Base-by-base conservation (phyloP, 2,329 filamentous ascomycete species). In the Plenodomus biglobosus region DNA sequence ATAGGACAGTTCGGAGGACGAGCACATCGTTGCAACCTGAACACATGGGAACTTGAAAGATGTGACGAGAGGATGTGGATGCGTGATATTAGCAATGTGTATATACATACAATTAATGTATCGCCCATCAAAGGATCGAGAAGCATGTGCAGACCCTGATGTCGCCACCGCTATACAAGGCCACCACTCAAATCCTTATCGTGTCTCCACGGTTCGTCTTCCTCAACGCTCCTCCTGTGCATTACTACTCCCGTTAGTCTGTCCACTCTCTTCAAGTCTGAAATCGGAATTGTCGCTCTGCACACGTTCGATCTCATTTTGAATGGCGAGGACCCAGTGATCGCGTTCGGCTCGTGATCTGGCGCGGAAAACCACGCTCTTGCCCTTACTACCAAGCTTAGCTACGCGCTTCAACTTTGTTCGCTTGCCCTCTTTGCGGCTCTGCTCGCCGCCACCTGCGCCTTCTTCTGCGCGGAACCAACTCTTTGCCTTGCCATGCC, bases 321-420 rank as follows among this genome's bases (percentile, higher is more conserved):
- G 80, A 48, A 87, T 82, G 30, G 78, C 83, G 64, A 86, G 69
- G 19, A 87, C 85, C 85, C 85, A 87, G 57, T 83, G 80, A 69
- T 87, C 85, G 51, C 84, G 78, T 67, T 87, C 85, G 1, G 84
- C 78, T 8, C 85, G 74, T 65, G 80, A 85, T 44, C 84, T 76
- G 30, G 84, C 80, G 61, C 84, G 83, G 63, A 87, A 87, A 11
- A 87, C 84, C 40, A 86, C 79, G 35, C 80, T 83, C 37, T 82
- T 73, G 3, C 85, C 85, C 22, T 80, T 80, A 7, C 78, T 77
- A 10, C 85, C 85, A 21, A 87, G 68, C 52, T 80, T 78, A 21
- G 81, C 82, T 1, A 87, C 85, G 34, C 81, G 71, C 56, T 81
- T 83, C 48, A 86, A 71, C 52, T 78, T 77, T 41, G 78, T 69